A percentile compares a stretch with the other conserved stretches of the same genome.
These are phyloP conservation scores for Panicum miliaceum DNA, from an alignment of 176 grass and related monocot species.

Conservation along the genomic window DNA sequence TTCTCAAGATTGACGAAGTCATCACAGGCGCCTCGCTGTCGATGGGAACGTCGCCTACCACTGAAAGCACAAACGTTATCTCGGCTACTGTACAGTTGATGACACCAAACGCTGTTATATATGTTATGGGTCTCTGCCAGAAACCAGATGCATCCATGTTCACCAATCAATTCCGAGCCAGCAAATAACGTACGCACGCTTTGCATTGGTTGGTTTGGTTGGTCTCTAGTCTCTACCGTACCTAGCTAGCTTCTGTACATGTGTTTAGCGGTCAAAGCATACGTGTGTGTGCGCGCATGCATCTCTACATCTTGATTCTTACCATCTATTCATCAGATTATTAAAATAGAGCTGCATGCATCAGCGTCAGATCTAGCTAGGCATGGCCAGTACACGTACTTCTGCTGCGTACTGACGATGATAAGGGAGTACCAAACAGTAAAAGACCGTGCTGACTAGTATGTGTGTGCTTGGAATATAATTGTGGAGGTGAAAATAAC, in stretches of 20 bases:
- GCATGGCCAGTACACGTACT: neutral
- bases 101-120: constrained; percentile 19
- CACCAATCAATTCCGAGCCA: neutral
- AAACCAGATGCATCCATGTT: constrained; percentile 18
- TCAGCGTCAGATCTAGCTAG: neutral
- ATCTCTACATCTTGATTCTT: neutral
- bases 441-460: neutral
- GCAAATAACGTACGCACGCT: neutral
- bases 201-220: neutral
- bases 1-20: too few relatives aligned
- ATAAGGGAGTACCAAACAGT: neutral
- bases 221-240: too few relatives aligned
- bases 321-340: neutral
- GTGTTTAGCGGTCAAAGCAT: constrained; percentile 20
- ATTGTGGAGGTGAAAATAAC: neutral
- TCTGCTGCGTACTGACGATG: neutral
- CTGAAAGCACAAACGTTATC: too few relatives aligned
- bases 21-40: too few relatives aligned
- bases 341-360: neutral
- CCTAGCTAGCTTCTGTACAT: neutral
- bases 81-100: constrained; percentile 27
- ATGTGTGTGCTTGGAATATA: neutral
- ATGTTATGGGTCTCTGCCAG: constrained; percentile 8
- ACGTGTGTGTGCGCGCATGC: neutral
- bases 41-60: too few relatives aligned